Evolutionary conservation across 2,329 filamentous ascomycete genomes (phyloP), one percentile per base, ranked within the genome.

Genomic region (Penicillium nordicum): DNA sequence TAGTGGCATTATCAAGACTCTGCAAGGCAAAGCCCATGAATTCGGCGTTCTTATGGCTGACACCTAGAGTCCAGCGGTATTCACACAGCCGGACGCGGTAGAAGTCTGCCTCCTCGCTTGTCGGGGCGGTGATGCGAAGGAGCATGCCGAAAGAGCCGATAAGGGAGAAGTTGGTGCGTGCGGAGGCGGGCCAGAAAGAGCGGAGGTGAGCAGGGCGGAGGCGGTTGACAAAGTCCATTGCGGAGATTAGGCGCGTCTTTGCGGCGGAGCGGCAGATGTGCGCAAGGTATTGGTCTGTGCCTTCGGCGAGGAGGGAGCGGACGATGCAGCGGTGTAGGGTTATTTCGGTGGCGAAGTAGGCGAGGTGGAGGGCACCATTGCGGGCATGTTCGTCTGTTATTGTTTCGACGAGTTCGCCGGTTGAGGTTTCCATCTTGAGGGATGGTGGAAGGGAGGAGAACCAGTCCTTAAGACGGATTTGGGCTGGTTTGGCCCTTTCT

Each of bases 141-240:
- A 97, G 79, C 14, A 89, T 90, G 4, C 92, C 93, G 71, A 97
- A 97, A 0, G 92, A 96, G 53, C 92, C 92, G 67, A 97, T 96
- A 11, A 97, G 81, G 0, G 93, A 92, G 75, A 97, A 97, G 74
- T 96, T 96, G 12, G 76, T 78, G 47, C 76, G 74, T 5, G 77
- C 73, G 0, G 75, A 72, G 5, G 75, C 76, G 27, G 77, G 77
- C 93, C 93, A 97, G 76, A 97, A 97, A 0, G 90, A 84, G n/a
- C 88, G 86, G 30, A 97, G 82, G 67, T 97, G 92, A 36, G 87
- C 85, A 0, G 91, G 90, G 43, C 89, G 91, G 32, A 97, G 83
- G 0, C 93, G 88, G 75, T 97, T 97, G 66, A 96, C 92, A 74
- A 97, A 96, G 72, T 97, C 93, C 89, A 97, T 96, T 61, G 92